Conservation (phyloP, 345 rosid genomes). For the Adansonia digitata region DNA sequence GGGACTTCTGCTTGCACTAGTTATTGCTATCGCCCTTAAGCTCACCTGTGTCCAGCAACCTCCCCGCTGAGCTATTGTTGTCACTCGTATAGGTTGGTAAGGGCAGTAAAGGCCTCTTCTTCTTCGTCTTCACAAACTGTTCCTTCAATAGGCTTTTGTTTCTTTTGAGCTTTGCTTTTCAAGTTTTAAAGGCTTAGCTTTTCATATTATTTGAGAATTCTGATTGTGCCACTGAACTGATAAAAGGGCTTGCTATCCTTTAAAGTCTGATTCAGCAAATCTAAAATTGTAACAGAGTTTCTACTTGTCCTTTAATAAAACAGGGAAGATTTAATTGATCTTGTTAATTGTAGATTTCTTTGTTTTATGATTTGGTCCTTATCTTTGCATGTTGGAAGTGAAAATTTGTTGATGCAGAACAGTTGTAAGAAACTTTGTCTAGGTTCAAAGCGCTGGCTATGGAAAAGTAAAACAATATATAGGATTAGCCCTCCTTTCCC, state of each 20-base stretch:
- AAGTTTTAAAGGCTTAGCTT: neutral
- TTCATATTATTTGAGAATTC: neutral
- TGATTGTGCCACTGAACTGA: neutral
- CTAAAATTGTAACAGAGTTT: neutral
- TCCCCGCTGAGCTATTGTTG: neutral
- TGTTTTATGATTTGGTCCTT: neutral
- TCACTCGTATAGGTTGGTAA: neutral
- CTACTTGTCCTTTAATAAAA: neutral
- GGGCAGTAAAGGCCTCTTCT: neutral
- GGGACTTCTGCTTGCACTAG: neutral
- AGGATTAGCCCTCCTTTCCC: neutral
- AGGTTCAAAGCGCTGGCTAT: too few relatives aligned
- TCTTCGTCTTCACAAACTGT: neutral
- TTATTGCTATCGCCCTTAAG: neutral
- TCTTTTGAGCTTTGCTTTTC: neutral
- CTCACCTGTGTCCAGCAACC: slow-evolving; percentile 2
- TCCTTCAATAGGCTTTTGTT: neutral
- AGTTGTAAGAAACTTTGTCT: too few relatives aligned
- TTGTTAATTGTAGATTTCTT: neutral
- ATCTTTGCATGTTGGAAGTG: neutral
- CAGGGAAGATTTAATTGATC: neutral
- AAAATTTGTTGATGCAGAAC: too few relatives aligned
- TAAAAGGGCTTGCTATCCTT: too few relatives aligned
- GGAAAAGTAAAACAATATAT: too few relatives aligned
- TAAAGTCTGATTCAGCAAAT: neutral